phyloP scores from a whole-genome alignment of 345 rosid species.

The Eucalyptus paniculata region DNA sequence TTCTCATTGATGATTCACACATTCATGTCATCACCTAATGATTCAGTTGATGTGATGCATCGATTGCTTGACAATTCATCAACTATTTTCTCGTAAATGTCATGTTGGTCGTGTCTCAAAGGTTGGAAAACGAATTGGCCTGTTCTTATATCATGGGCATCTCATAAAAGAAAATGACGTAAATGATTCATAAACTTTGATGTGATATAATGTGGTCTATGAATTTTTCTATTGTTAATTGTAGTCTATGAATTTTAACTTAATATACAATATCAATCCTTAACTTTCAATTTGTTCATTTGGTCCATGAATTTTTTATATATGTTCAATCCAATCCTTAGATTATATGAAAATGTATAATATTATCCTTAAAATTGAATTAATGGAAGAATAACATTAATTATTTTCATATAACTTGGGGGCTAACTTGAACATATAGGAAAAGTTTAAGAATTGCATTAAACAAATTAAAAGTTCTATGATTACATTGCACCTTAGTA shows the following conservation, averaged over 20 bases:
- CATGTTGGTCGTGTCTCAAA: accelerated
- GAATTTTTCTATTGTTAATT: too few relatives aligned
- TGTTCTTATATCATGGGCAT: too few relatives aligned
- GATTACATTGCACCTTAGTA: accelerated
- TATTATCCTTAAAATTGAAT: too few relatives aligned
- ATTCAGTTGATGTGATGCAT: background rate
- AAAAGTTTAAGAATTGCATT: accelerated
- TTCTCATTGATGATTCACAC: background rate
- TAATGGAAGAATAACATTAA: too few relatives aligned
- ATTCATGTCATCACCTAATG: background rate
- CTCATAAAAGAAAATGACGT: accelerated
- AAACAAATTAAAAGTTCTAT: accelerated
- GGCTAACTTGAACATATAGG: accelerated
- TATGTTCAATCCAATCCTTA: accelerated
- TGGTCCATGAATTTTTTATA: too few relatives aligned
- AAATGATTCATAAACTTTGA: too few relatives aligned
- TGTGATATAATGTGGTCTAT: accelerated
- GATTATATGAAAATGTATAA: too few relatives aligned
- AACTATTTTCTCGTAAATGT: background rate
- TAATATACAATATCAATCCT: too few relatives aligned
- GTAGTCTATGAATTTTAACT: too few relatives aligned
- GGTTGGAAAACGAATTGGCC: too few relatives aligned
- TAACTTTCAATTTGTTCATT: too few relatives aligned
- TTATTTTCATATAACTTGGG: too few relatives aligned
- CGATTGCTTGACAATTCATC: background rate